Conservation (phyloP, 2,329 filamentous ascomycete species). For the Epichloe sibirici region DNA sequence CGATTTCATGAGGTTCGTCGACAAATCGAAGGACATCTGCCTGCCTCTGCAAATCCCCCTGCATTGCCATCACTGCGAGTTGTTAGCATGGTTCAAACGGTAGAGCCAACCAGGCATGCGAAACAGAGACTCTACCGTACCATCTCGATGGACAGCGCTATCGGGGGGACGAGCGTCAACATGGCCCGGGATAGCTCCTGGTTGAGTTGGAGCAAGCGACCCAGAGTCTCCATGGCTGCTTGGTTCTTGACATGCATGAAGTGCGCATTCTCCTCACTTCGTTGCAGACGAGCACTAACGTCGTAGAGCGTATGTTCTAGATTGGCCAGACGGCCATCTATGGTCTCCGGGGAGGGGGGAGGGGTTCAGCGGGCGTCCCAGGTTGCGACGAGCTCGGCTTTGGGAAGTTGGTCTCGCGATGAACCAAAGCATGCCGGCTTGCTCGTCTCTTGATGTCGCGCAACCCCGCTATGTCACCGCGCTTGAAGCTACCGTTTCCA, state of each 20-base stretch:
- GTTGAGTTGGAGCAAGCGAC: conserved; percentile 61
- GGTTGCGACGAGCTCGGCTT: conserved; percentile 68
- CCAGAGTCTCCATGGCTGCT: conserved; percentile 67
- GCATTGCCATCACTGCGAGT: conserved; percentile 38
- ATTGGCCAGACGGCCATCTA: conserved; percentile 60
- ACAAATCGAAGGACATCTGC: conserved; percentile 42
- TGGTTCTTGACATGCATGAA: conserved; percentile 73
- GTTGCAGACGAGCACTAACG: conserved; percentile 59
- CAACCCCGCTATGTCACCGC: conserved; percentile 79
- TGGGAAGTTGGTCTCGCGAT: conserved; percentile 74
- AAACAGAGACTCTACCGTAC: conserved; percentile 38
- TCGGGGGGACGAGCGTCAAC: conserved; percentile 65
- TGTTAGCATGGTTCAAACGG: not conserved
- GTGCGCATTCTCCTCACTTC: conserved; percentile 73
- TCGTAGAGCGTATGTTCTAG: conserved; percentile 80
- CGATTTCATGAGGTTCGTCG: conserved; percentile 56
- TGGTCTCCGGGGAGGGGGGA: conserved; percentile 58
- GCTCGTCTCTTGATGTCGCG: conserved; percentile 93
- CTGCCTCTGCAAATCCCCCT: conserved; percentile 49
- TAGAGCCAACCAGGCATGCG: not conserved
- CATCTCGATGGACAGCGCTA: conserved; percentile 66
- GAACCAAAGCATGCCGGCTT: conserved; percentile 83
- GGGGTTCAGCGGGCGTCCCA: conserved; percentile 72
- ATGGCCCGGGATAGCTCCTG: conserved; percentile 71
- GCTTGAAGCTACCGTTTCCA: conserved; percentile 92